Evolutionary conservation across 805 yeast species (phyloP).

Genomic region (Debaryomyces prosopidis): DNA sequence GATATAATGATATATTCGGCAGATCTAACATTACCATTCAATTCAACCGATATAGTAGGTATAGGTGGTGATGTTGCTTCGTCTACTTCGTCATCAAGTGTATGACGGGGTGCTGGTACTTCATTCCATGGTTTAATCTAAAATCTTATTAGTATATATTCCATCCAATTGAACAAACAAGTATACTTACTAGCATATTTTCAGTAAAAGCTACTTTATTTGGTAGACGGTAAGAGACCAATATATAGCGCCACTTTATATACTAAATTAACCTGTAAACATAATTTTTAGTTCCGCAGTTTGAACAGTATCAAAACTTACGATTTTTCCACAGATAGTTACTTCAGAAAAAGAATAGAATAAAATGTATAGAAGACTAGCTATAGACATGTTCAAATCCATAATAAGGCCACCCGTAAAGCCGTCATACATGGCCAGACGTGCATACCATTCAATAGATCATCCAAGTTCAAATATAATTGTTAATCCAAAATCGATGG

Average conservation of each 20-base stretch:
- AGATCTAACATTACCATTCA: conserved; percentile 8
- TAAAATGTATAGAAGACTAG: background rate
- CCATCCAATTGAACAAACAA: background rate
- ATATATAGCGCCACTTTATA: too few relatives aligned
- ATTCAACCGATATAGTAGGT: conserved; percentile 27
- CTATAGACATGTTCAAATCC: background rate
- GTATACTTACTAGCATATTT: conserved; percentile 23
- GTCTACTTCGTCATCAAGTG: conserved; percentile 44
- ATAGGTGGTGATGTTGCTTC: conserved; percentile 21
- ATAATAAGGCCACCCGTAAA: background rate
- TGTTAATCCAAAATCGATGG: conserved; percentile 32
- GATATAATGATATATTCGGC: conserved; percentile 25
- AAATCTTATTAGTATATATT: conserved; percentile 6
- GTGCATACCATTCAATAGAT: conserved; percentile 34
- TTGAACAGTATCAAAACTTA: background rate
- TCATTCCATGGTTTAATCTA: conserved; percentile 54
- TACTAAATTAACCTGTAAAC: background rate
- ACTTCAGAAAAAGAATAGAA: too few relatives aligned
- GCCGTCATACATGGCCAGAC: background rate
- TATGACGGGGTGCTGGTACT: conserved; percentile 51
- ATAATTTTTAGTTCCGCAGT: background rate
- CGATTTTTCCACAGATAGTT: too few relatives aligned
- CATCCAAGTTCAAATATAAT: conserved; percentile 38
- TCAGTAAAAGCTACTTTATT: too few relatives aligned
- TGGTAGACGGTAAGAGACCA: too few relatives aligned